Evolutionary conservation across 352 stramenopile genomes (phyloP).

Genomic region (Pythium oligandrum): DNA sequence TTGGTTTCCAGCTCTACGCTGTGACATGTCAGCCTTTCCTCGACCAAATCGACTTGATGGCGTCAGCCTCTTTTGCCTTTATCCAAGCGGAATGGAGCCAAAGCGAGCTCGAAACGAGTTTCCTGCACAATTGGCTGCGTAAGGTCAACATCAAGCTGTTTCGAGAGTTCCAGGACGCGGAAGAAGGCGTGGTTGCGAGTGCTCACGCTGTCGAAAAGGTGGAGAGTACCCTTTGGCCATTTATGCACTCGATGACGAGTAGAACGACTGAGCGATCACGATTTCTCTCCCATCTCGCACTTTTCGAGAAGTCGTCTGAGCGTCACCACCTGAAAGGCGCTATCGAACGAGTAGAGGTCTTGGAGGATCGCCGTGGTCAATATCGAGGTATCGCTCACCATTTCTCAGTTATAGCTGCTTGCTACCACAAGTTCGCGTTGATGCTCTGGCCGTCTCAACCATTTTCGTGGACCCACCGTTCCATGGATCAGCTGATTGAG

Average conservation of each 20-base stretch:
- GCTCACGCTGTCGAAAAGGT: not conserved
- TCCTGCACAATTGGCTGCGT: not conserved
- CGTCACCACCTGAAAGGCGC: too few relatives aligned
- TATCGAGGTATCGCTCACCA: too few relatives aligned
- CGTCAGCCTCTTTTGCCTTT: not conserved
- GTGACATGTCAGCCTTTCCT: conserved; percentile 20
- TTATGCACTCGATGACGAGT: not conserved
- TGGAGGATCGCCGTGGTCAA: too few relatives aligned
- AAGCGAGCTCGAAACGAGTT: not conserved
- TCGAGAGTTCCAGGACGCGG: not conserved
- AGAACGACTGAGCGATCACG: not conserved
- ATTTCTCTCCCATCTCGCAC: not conserved
- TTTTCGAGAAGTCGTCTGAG: not conserved
- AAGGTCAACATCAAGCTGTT: not conserved
- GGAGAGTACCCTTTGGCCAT: not conserved
- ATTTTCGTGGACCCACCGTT: too few relatives aligned
- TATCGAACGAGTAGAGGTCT: too few relatives aligned
- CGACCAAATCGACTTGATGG: too few relatives aligned
- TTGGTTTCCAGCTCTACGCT: conserved; percentile 46
- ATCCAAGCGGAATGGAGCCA: not conserved
- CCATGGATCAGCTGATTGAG: too few relatives aligned
- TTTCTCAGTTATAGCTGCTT: too few relatives aligned
- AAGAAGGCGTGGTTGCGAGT: too few relatives aligned
- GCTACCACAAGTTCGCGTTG: too few relatives aligned
- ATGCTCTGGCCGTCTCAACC: too few relatives aligned